A percentile compares a stretch with the other conserved stretches of the same genome.
These are phyloP conservation scores for Podila epigama DNA, from an alignment of 192 early-diverging fungal species.

Conservation along the genomic window DNA sequence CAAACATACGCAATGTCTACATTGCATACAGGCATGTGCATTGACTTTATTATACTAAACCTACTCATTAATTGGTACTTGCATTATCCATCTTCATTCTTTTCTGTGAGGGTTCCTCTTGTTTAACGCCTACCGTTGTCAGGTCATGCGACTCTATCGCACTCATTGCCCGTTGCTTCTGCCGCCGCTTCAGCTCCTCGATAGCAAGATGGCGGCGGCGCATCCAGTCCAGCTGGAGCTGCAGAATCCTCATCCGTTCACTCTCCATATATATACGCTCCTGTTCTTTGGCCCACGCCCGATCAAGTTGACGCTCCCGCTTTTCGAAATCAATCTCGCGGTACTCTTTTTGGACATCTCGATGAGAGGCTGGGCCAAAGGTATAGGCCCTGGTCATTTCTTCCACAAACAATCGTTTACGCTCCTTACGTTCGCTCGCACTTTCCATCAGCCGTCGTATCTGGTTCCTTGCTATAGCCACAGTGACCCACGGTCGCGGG, in stretches of 20 bases:
- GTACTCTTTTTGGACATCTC: not conserved
- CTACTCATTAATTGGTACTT: no score
- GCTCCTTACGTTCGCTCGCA: not conserved
- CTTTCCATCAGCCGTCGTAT: not conserved
- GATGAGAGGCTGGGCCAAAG: not conserved
- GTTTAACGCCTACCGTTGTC: no score
- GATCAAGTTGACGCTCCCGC: not conserved
- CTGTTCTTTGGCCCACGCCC: not conserved
- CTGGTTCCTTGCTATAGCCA: no score
- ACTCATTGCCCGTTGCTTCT: not conserved
- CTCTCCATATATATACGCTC: not conserved
- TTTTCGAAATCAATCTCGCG: not conserved
- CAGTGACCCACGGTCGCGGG: not conserved
- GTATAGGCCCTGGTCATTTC: not conserved
- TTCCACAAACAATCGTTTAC: not conserved
- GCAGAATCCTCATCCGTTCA: not conserved
- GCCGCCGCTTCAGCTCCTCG: not conserved
- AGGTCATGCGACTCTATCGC: no score
- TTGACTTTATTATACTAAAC: no score
- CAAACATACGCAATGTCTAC: no score
- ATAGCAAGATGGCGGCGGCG: not conserved
- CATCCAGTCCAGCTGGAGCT: slow-evolving; percentile 1
- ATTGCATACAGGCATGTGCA: no score
- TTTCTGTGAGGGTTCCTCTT: no score
- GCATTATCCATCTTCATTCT: no score